These are phyloP conservation scores for Malus hybrid DNA, from an alignment of 331 rosid species.

Conservation along the genomic window DNA sequence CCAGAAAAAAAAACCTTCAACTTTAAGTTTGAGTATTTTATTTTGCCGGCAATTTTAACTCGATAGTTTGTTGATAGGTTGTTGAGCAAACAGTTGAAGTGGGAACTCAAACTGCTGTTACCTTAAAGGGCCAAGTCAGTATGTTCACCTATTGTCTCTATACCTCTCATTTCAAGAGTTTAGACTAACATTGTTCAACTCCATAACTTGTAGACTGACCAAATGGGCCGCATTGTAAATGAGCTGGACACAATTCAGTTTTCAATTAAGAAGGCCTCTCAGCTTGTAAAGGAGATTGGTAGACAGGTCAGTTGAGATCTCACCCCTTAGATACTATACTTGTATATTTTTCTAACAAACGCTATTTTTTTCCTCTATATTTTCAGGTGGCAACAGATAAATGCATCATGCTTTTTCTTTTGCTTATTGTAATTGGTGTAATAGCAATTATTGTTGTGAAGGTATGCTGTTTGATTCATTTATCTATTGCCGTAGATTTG, in stretches of 20 bases:
- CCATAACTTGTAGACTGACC: slow-evolving; percentile 67
- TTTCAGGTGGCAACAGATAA: slow-evolving; percentile 95
- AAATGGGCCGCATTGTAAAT: slow-evolving; percentile 96
- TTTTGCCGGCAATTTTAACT: slow-evolving; percentile 20
- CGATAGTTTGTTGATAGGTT: slow-evolving; percentile 39
- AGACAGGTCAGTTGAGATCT: slow-evolving; percentile 63
- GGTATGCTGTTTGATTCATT: slow-evolving; percentile 42
- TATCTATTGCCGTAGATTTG: not conserved
- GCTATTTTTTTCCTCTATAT: not conserved
- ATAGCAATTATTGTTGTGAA: slow-evolving; percentile 91
- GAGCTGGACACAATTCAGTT: slow-evolving; percentile 97
- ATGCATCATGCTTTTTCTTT: slow-evolving; percentile 93
- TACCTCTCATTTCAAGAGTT: not conserved
- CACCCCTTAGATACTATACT: not conserved
- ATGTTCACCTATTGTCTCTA: slow-evolving; percentile 10
- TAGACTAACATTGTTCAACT: slow-evolving; percentile 5
- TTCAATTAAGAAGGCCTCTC: slow-evolving; percentile 96
- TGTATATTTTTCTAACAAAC: not conserved
- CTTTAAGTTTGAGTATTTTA: slow-evolving; percentile 1
- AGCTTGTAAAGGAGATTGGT: slow-evolving; percentile 98
- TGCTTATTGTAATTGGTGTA: slow-evolving; percentile 90
- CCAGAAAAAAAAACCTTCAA: not conserved
- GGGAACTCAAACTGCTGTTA: slow-evolving; percentile 88
- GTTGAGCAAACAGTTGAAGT: slow-evolving; percentile 94
- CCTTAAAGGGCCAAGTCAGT: slow-evolving; percentile 95